Conservation (phyloP, 495 filamentous ascomycete genomes). For the Melanomma pulvis-pyrius region DNA sequence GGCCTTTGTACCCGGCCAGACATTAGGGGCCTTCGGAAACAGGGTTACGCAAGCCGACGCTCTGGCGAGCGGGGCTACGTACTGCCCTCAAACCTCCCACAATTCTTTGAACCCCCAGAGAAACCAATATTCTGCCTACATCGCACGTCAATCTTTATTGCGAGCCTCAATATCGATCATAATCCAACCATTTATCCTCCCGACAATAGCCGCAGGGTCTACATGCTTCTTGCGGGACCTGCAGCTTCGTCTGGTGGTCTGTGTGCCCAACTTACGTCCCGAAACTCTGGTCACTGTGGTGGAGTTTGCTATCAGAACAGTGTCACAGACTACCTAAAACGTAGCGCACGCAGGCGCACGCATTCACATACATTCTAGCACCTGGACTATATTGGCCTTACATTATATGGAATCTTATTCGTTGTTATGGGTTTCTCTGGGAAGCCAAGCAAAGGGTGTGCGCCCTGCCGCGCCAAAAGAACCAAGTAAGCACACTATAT, state of each 20-base stretch:
- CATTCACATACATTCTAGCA: not conserved
- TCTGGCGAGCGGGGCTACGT: not conserved
- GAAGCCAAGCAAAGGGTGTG: conserved; percentile 13
- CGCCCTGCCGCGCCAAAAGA: conserved; percentile 17
- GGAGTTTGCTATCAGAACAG: not conserved
- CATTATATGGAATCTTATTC: not conserved
- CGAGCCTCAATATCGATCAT: not conserved
- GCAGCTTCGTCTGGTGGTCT: not conserved
- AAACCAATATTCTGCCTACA: not conserved
- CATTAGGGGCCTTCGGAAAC: not conserved
- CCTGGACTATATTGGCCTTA: not conserved
- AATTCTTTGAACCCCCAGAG: not conserved
- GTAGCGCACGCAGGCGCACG: too few species aligned
- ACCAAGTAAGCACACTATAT: conserved; percentile 13
- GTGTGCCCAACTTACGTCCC: not conserved
- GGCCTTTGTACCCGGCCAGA: not conserved
- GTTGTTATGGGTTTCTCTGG: conserved; percentile 11
- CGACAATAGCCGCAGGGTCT: not conserved
- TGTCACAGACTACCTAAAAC: not conserved
- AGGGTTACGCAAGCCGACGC: not conserved
- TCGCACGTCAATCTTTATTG: not conserved
- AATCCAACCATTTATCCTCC: not conserved
- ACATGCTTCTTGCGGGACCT: not conserved
- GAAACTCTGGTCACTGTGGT: not conserved
- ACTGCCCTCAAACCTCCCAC: not conserved